Evolutionary conservation across 768 basidiomycete species (phyloP).

Genomic region (Termitomyces sp.): DNA sequence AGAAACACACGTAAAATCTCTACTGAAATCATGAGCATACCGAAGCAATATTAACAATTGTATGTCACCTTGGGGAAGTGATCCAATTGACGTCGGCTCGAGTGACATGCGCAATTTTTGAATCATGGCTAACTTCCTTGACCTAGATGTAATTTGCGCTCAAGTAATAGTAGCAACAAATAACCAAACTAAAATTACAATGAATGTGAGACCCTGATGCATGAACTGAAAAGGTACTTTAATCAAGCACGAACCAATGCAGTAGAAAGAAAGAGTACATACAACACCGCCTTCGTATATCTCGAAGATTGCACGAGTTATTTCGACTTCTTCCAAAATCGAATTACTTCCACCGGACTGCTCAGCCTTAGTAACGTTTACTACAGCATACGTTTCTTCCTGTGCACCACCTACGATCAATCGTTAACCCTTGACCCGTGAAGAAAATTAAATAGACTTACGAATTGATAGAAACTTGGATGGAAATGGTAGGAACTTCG

Average conservation of each 20-base stretch:
- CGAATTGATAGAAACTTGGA: constrained; percentile 69
- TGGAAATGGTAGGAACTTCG: constrained; percentile 75
- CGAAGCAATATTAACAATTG: neutral
- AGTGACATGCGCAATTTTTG: constrained; percentile 62
- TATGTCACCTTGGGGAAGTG: constrained; percentile 57
- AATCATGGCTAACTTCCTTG: constrained; percentile 77
- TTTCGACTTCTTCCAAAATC: constrained; percentile 78
- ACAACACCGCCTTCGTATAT: constrained; percentile 87
- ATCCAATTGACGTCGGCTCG: constrained; percentile 82
- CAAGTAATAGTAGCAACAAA: neutral
- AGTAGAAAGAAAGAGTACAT: constrained; percentile 18
- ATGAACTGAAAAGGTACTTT: constrained; percentile 52
- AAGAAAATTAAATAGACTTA: constrained; percentile 12
- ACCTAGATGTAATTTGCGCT: constrained; percentile 37
- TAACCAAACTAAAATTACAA: constrained; percentile 40
- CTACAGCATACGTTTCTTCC: constrained; percentile 74
- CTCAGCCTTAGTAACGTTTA: constrained; percentile 50
- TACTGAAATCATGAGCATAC: constrained; percentile 17
- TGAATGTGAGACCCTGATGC: constrained; percentile 80
- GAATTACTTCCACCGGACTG: constrained; percentile 26
- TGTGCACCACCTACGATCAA: constrained; percentile 45
- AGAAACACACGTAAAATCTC: constrained; percentile 67
- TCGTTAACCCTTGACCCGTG: neutral
- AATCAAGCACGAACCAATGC: neutral
- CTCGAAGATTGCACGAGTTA: constrained; percentile 82